Evolutionary conservation across 2,329 filamentous ascomycete genomes (phyloP).

Genomic region (Thelonectria discophora): DNA sequence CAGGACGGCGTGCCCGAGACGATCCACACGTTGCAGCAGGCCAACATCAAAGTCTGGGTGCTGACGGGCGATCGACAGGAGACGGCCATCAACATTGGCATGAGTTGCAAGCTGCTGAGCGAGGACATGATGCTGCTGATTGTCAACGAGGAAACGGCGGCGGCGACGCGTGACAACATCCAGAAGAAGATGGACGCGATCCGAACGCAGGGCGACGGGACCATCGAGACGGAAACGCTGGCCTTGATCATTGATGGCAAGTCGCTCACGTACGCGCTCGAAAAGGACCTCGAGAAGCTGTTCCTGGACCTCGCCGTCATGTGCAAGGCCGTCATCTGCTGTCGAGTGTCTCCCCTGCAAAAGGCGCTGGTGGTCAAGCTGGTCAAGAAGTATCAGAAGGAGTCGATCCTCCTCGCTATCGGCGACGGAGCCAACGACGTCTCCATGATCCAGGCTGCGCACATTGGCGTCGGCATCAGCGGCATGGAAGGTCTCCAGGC

Average conservation of each 20-base stretch:
- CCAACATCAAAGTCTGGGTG: slow-evolving; percentile 99
- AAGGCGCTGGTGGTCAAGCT: slow-evolving; percentile 98
- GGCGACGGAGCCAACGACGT: slow-evolving; percentile 98
- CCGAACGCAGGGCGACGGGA: slow-evolving; percentile 78
- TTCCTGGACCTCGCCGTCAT: slow-evolving; percentile 93
- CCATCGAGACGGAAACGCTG: slow-evolving; percentile 83
- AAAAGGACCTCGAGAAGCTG: slow-evolving; percentile 90
- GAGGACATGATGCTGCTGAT: slow-evolving; percentile 99
- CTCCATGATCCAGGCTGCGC: slow-evolving; percentile 99
- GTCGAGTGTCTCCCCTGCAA: slow-evolving; percentile 94
- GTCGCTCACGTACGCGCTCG: slow-evolving; percentile 90
- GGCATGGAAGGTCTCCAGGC: slow-evolving; percentile 97
- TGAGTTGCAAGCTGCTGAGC: slow-evolving; percentile 98
- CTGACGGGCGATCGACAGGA: slow-evolving; percentile 97
- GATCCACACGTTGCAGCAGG: slow-evolving; percentile 94
- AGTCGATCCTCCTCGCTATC: slow-evolving; percentile 92
- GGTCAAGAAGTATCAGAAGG: slow-evolving; percentile 89
- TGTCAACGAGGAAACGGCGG: slow-evolving; percentile 86
- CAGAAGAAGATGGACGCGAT: slow-evolving; percentile 95
- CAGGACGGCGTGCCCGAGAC: slow-evolving; percentile 98
- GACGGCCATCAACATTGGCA: slow-evolving; percentile 99
- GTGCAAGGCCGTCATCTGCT: slow-evolving; percentile 99
- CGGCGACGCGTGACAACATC: slow-evolving; percentile 85
- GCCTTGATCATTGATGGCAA: slow-evolving; percentile 97
- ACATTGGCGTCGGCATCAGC: slow-evolving; percentile 97